phyloP scores from a whole-genome alignment of 805 yeast species.

The Alloascoidea hylecoeti region DNA sequence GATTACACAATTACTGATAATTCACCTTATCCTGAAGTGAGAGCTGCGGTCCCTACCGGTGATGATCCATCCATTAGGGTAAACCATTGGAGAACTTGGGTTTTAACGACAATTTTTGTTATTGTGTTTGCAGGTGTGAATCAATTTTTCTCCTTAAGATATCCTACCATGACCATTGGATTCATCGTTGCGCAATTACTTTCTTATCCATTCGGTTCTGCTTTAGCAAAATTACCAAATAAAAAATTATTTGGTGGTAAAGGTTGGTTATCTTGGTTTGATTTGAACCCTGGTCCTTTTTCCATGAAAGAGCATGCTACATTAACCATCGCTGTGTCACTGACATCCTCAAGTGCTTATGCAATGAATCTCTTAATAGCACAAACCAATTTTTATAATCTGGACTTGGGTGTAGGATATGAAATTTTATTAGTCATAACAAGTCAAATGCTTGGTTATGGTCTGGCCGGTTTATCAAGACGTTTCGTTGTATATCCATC shows the following conservation, averaged over 20 bases:
- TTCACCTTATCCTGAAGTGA: constrained; percentile 47
- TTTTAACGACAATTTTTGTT: constrained; percentile 36
- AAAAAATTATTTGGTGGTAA: constrained; percentile 3
- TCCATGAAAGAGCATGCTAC: constrained; percentile 38
- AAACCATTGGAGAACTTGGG: constrained; percentile 39
- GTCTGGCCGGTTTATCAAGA: constrained; percentile 48
- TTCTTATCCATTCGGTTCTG: constrained; percentile 30
- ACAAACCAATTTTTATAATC: constrained; percentile 27
- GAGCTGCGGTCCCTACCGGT: constrained; percentile 38
- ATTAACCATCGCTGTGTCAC: constrained; percentile 32
- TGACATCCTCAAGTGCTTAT: constrained; percentile 30
- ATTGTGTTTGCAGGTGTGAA: constrained; percentile 42
- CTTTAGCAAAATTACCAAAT: constrained; percentile 8
- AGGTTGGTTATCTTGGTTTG: constrained; percentile 13
- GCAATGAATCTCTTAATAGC: constrained; percentile 43
- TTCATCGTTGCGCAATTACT: constrained; percentile 43
- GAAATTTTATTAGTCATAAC: constrained; percentile 36
- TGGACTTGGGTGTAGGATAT: constrained; percentile 30
- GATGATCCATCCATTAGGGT: constrained; percentile 32
- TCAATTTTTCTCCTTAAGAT: constrained; percentile 41
- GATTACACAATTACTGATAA: constrained; percentile 22
- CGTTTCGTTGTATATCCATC: constrained; percentile 46
- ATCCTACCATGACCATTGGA: constrained; percentile 36
- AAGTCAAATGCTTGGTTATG: constrained; percentile 53
- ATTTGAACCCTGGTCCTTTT: constrained; percentile 37